phyloP scores from a whole-genome alignment of 2,329 filamentous ascomycete genomes.

The Endoconidiophora laricicola region DNA sequence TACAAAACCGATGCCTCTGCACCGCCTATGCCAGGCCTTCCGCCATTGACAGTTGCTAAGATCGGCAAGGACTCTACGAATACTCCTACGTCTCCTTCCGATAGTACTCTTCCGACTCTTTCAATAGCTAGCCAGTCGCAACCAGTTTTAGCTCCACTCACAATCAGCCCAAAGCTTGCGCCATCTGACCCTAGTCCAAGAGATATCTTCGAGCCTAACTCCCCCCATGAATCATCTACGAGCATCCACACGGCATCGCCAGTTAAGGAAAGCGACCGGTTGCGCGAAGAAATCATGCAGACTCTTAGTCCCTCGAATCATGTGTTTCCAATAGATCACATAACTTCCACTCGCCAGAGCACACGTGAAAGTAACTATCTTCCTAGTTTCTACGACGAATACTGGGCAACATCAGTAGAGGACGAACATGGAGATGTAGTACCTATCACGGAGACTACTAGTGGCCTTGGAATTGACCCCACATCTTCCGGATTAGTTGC shows the following conservation, averaged over 20 bases:
- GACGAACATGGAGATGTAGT: background rate
- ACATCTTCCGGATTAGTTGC: background rate
- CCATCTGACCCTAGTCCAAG: background rate
- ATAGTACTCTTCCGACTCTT: background rate
- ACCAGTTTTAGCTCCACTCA: background rate
- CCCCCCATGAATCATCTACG: constrained; percentile 3
- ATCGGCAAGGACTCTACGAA: background rate
- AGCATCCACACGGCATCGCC: constrained; percentile 26
- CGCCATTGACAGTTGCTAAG: constrained; percentile 3
- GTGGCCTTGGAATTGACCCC: background rate
- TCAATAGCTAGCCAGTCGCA: background rate
- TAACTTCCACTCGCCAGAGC: constrained; percentile 5
- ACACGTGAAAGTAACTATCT: constrained; percentile 44
- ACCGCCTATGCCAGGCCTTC: constrained; percentile 17
- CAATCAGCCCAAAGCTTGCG: constrained; percentile 6
- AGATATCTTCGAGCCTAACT: background rate
- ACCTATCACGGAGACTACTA: background rate
- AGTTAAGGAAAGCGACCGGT: constrained; percentile 51
- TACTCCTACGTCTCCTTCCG: background rate
- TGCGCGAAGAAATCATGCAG: constrained; percentile 59
- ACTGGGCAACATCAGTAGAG: constrained; percentile 34
- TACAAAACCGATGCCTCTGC: constrained; percentile 17
- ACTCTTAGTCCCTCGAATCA: constrained; percentile 37
- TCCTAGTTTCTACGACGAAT: constrained; percentile 49
- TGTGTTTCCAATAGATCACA: background rate